Evolutionary conservation across 805 yeast species (phyloP).

Genomic region (Myxozyma kluyveri): DNA sequence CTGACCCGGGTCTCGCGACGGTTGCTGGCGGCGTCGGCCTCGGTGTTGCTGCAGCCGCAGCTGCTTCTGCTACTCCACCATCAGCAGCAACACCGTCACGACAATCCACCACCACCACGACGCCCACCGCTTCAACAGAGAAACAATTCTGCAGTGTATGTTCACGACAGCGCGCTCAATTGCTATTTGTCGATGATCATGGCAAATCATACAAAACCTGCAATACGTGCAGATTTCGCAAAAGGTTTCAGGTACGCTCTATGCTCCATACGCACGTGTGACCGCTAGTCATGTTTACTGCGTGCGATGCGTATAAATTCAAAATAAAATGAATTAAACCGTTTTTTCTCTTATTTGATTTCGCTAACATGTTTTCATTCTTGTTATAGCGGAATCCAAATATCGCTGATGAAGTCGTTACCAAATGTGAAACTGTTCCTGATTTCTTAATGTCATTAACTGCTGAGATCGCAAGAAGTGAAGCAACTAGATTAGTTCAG

Average conservation of each 20-base stretch:
- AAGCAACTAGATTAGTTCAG: background rate
- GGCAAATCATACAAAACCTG: constrained; percentile 3
- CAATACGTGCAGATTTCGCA: background rate
- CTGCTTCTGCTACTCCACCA: background rate
- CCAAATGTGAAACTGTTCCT: background rate
- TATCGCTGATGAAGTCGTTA: background rate
- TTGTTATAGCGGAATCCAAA: background rate
- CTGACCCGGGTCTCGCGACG: too few relatives aligned
- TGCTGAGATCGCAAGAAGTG: background rate
- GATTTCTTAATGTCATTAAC: background rate
- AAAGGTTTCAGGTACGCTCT: background rate
- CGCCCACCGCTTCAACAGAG: background rate
- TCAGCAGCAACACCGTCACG: background rate
- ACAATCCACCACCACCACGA: background rate
- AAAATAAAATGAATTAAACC: too few relatives aligned
- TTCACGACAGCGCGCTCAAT: background rate
- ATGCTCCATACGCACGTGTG: too few relatives aligned
- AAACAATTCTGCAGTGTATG: constrained; percentile 3
- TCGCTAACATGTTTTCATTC: background rate
- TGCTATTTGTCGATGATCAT: background rate
- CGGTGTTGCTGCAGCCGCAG: background rate
- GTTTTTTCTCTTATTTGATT: background rate
- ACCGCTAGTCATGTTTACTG: too few relatives aligned
- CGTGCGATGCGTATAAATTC: too few relatives aligned
- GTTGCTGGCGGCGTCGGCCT: too few relatives aligned